phyloP scores from a whole-genome alignment of 176 grass and related monocot species.

The Oropetium thomaeum region DNA sequence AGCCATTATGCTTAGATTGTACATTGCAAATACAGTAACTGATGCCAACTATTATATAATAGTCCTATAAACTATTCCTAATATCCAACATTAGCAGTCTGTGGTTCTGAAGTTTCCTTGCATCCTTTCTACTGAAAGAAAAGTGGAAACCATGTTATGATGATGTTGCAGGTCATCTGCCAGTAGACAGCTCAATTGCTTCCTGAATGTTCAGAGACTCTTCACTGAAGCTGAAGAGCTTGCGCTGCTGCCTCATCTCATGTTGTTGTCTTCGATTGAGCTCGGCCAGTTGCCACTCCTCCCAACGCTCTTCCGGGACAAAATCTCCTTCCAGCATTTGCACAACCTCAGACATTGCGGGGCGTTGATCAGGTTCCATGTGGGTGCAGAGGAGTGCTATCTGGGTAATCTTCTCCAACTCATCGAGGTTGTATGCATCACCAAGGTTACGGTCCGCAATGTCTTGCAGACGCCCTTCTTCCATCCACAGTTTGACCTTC shows the following conservation, averaged over 20 bases:
- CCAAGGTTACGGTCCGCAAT: slow-evolving; percentile 62
- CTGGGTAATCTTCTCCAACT: slow-evolving; percentile 53
- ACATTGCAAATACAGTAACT: neutral
- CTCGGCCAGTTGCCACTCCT: slow-evolving; percentile 68
- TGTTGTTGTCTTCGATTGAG: slow-evolving; percentile 43
- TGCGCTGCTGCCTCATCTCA: slow-evolving; percentile 54
- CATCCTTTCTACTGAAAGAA: slow-evolving; percentile 2
- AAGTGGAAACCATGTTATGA: slow-evolving; percentile 22
- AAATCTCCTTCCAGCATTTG: slow-evolving; percentile 74
- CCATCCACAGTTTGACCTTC: slow-evolving; percentile 57
- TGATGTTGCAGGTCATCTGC: slow-evolving; percentile 49
- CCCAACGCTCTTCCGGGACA: slow-evolving; percentile 48
- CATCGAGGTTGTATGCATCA: slow-evolving; percentile 31
- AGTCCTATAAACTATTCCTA: slow-evolving; percentile 18
- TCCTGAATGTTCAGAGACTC: slow-evolving; percentile 54
- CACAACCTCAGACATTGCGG: slow-evolving; percentile 80
- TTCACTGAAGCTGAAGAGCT: slow-evolving; percentile 56
- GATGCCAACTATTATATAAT: neutral
- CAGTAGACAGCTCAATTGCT: slow-evolving; percentile 67
- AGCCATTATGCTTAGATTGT: slow-evolving; percentile 6
- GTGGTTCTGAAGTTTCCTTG: slow-evolving; percentile 18
- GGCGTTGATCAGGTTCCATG: slow-evolving; percentile 45
- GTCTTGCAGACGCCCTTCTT: slow-evolving; percentile 38
- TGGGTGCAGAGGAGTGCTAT: slow-evolving; percentile 87
- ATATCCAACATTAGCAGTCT: neutral